Evolutionary conservation across 2,329 filamentous ascomycete genomes (phyloP), one percentile per base, ranked within the genome.

Genomic region (Aspergillus sp.): DNA sequence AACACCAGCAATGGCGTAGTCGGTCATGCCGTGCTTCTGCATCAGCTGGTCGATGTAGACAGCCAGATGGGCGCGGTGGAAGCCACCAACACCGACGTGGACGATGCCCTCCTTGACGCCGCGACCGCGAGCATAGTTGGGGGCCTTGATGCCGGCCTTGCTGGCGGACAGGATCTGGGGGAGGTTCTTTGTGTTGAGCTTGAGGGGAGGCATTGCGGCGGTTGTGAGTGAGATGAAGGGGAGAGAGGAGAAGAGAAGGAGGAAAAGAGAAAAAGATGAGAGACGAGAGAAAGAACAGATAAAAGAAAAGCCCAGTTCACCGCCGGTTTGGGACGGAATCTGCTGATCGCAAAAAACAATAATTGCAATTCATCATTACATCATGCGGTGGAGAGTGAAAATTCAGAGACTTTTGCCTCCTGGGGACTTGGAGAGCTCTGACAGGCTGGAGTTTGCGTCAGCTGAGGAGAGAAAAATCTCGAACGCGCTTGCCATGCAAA

Each of bases 81-180:
- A 83, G 66, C 81, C 81, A 60, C 81, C 81, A 12, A 83, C 80
- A 51, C 81, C 81, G 56, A 83, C 71, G 69, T 83, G 81, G 46
- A 83, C 81, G 52, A 83, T 82, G 39, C 81, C 81, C 67, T 83
- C 79, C 73, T 81, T 82, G 61, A 82, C 73, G 40, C 69, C 72
- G 60, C 64, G 63, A 60, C 65, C 66, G 51, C 81, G 79, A 50
- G 71, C 68, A 67, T 82, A 82, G 57, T 70, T 76, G 4, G 79
- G 79, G 41, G 77, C 65, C 60, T 71, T 68, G 60, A 79, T 66
- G 34, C 64, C 57, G 27, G 62, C 44, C 50, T 70, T 58, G 13
- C 65, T 65, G 2, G 65, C 60, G 17, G 68, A 59, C 24, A 67
- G 42, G 48, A 79, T 77, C 57, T 73, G 70, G 48, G 70, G 57